Evolutionary conservation across 1,139 yeast genomes (phyloP), one percentile per base, ranked within the genome.

Genomic region (Kurtzmaniella quercitrusa): DNA sequence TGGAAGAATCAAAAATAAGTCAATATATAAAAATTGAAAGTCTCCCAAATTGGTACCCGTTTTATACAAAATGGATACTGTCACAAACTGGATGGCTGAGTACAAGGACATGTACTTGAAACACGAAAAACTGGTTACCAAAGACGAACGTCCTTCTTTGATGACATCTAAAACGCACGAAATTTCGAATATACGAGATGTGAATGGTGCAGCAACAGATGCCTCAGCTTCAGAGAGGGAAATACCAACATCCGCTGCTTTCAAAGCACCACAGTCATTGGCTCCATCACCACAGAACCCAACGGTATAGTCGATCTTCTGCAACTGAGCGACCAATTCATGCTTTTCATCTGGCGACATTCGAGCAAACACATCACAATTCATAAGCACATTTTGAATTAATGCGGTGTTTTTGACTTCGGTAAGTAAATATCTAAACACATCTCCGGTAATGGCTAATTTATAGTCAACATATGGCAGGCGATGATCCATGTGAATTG

Each of bases 301-400:
- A 37, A 89, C 95, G 0, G 96, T 88, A 59, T 91, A 93, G 55
- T 88, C 96, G 19, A 93, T 60, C 32, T 71, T 75, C 60, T 89
- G 96, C 19, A 93, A 66, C 57, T 86, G 89, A 54, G 87, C 93
- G 23, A 93, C 97, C 42, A 93, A 71, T 63, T 93, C 98, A 59
- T 93, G 96, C 59, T 93, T 93, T 59, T 93, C 99, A 62, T 93
- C 98, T 0, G 99, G 99, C 0, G 98, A 91, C 99, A 93, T 93
- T 51, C 99, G 74, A 0, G 98, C 98, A 66, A 83, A 94, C 6
- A 93, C 78, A 39, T 82, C 79, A 47, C 93, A 81, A 50, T 78
- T 81, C 68, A 89, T 70, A 43, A 94, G 71, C 55, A 93, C 74
- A 40, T 74, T 76, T 45, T 84, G 82, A 38, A 74, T 65, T 11